A percentile compares a stretch with the other conserved stretches of the same genome.
Evolutionary conservation across 1,284 basidiomycete genomes (phyloP).

Genomic region (Ustilago xerochloae): DNA sequence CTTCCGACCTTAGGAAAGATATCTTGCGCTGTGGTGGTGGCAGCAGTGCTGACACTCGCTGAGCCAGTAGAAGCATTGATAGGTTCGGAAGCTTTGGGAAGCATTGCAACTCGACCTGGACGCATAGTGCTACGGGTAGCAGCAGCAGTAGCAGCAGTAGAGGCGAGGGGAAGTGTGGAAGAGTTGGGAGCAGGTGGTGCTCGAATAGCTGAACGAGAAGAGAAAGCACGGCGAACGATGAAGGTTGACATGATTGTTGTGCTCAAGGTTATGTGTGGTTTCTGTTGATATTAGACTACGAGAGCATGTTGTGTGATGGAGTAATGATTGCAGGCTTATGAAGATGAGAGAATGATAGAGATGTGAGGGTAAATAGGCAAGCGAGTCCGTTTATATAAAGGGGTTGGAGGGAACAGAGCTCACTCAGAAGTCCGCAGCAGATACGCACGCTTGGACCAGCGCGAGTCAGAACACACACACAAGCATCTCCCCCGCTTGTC

Average conservation of each 20-base stretch:
- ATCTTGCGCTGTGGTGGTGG: conserved; percentile 7
- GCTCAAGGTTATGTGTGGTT: not conserved
- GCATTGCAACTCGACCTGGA: conserved; percentile 41
- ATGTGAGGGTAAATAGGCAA: not conserved
- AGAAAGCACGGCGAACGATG: conserved; percentile 33
- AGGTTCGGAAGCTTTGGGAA: conserved; percentile 31
- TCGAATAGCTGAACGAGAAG: conserved; percentile 42
- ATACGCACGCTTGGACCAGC: not conserved
- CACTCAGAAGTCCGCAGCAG: too few species aligned
- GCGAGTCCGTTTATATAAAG: not conserved
- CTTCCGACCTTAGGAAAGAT: conserved; percentile 28
- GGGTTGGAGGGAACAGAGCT: not conserved
- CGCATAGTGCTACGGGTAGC: conserved; percentile 12
- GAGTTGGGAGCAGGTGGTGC: conserved; percentile 39
- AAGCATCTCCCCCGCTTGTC: too few species aligned
- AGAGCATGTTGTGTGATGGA: not conserved
- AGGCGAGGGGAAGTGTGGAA: conserved; percentile 9
- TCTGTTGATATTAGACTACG: not conserved
- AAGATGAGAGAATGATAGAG: not conserved
- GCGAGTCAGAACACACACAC: not conserved
- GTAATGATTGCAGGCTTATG: not conserved
- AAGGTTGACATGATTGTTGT: conserved; percentile 26
- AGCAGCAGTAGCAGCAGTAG: not conserved
- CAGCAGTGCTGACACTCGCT: conserved; percentile 28
- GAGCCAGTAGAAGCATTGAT: conserved; percentile 8